These are phyloP conservation scores for Verticillium isaacii DNA, from an alignment of 2,329 filamentous ascomycete genomes.

Conservation along the genomic window DNA sequence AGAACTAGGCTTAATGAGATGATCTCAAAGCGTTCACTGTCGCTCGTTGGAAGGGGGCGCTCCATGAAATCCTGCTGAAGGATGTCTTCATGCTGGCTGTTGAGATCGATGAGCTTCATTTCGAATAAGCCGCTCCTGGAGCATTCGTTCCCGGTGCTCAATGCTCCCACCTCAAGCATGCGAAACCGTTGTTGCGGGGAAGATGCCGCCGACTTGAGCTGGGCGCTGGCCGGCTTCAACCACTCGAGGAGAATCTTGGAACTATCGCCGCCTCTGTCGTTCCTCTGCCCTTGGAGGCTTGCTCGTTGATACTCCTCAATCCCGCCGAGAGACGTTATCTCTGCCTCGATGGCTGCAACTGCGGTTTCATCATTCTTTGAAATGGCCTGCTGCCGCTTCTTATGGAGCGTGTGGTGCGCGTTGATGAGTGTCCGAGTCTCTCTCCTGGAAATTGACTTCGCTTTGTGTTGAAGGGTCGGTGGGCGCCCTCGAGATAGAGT, in stretches of 20 bases:
- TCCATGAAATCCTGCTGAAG: slow-evolving; percentile 92
- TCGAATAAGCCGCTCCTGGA: slow-evolving; percentile 67
- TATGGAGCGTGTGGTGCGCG: slow-evolving; percentile 60
- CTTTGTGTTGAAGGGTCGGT: slow-evolving; percentile 42
- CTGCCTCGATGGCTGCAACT: slow-evolving; percentile 39
- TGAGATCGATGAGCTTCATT: slow-evolving; percentile 81
- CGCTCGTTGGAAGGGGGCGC: slow-evolving; percentile 62
- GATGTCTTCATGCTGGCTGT: slow-evolving; percentile 79
- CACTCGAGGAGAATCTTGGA: slow-evolving; percentile 61
- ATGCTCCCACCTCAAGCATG: slow-evolving; percentile 84
- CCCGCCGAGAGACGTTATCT: slow-evolving; percentile 56
- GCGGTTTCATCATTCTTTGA: slow-evolving; percentile 46
- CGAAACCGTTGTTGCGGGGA: slow-evolving; percentile 31
- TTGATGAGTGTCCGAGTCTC: slow-evolving; percentile 62
- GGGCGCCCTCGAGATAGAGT: slow-evolving; percentile 47
- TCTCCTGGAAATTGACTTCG: slow-evolving; percentile 58
- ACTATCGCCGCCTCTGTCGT: slow-evolving; percentile 63
- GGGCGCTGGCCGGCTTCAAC: slow-evolving; percentile 37
- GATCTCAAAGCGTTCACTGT: slow-evolving; percentile 72
- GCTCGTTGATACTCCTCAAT: slow-evolving; percentile 61
- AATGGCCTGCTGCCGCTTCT: slow-evolving; percentile 52
- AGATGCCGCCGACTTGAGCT: slow-evolving; percentile 13
- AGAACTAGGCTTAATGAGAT: slow-evolving; percentile 89
- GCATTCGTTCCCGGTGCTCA: slow-evolving; percentile 82
- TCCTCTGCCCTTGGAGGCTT: slow-evolving; percentile 63